Evolutionary conservation across 2,329 filamentous ascomycete genomes (phyloP).

Genomic region (Thelonectria blattea): DNA sequence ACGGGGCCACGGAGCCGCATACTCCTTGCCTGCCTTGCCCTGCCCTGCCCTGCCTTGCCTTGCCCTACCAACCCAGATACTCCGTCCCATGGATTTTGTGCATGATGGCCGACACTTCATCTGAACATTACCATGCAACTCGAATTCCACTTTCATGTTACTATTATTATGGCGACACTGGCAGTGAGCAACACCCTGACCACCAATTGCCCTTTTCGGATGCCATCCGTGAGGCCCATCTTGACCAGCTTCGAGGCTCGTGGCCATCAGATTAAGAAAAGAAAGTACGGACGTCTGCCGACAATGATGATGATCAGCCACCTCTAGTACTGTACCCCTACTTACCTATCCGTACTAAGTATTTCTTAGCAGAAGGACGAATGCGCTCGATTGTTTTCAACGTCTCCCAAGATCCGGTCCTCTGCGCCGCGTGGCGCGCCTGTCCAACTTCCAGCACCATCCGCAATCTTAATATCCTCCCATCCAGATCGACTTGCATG

Average conservation of each 20-base stretch:
- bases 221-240: background rate
- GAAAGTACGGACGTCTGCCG: too few relatives aligned
- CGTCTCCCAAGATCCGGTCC: too few relatives aligned
- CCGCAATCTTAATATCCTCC: constrained; percentile 3
- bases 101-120: background rate
- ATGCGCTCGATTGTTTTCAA: too few relatives aligned
- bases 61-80: too few relatives aligned
- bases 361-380: too few relatives aligned
- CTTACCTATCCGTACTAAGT: too few relatives aligned
- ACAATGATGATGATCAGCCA: too few relatives aligned
- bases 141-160: background rate
- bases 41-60: too few relatives aligned
- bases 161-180: background rate
- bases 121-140: background rate
- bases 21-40: too few relatives aligned
- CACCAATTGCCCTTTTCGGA: background rate
- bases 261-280: too few relatives aligned
- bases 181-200: background rate
- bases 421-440: background rate
- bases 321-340: too few relatives aligned
- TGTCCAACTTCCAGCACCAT: constrained; percentile 5
- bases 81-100: background rate
- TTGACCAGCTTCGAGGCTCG: background rate
- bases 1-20: background rate
- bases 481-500: constrained; percentile 17